Conservation (phyloP, 179 eudicot genomes). For the Patellifolia procumbens region DNA sequence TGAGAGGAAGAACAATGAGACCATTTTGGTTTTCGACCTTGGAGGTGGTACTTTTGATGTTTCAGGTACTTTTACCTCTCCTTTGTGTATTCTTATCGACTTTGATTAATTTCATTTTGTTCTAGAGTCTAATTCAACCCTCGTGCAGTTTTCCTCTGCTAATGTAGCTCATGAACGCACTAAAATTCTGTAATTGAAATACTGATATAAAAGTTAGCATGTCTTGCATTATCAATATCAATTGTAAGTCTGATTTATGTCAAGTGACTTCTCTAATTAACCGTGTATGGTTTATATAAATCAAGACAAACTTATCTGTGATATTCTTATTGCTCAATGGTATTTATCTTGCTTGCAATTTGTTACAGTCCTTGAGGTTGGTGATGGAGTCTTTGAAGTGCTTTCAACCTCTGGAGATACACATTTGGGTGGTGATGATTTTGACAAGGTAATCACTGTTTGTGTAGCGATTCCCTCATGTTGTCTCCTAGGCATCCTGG, state of each 20-base stretch:
- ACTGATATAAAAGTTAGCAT: background rate
- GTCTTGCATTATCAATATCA: background rate
- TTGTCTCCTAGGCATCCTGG: background rate
- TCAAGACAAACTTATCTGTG: background rate
- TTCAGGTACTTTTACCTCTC: constrained; percentile 57
- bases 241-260: background rate
- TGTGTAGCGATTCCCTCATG: background rate
- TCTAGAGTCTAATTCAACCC: background rate
- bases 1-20: constrained; percentile 93
- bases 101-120: background rate
- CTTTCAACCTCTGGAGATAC: constrained; percentile 99
- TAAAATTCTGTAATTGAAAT: background rate
- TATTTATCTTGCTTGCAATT: background rate
- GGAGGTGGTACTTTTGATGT: constrained; percentile 99
- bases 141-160: background rate
- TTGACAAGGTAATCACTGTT: constrained; percentile 70
- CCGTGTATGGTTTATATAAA: background rate
- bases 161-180: background rate
- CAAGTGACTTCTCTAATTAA: background rate
- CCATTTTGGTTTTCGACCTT: constrained; percentile 94
- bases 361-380: constrained; percentile 88
- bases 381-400: constrained; percentile 99
- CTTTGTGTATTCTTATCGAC: no score
- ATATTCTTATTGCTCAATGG: background rate
- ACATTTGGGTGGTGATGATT: constrained; percentile 98